Conservation (phyloP, 2,329 filamentous ascomycete genomes). For the Penicillium sp. region DNA sequence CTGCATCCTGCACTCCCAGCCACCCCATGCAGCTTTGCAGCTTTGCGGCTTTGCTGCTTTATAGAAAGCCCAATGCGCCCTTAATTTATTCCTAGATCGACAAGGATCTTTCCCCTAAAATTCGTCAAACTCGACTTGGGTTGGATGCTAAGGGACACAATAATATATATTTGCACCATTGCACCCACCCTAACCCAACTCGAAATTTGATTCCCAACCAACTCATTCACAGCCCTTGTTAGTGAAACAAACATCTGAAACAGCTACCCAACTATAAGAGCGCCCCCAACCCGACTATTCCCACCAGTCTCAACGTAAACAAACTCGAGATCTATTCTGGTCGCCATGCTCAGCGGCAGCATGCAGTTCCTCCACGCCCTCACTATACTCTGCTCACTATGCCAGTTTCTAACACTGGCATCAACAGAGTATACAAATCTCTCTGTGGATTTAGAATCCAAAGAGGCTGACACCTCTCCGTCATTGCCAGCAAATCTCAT, state of each 20-base stretch:
- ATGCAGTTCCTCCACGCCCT: neutral
- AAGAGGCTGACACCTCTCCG: neutral
- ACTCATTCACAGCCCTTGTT: neutral
- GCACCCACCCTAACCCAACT: neutral
- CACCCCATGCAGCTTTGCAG: neutral
- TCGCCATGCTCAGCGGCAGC: neutral
- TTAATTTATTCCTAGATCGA: neutral
- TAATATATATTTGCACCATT: neutral
- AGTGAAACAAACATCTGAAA: neutral
- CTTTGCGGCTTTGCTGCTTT: neutral
- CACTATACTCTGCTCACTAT: neutral
- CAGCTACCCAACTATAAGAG: neutral
- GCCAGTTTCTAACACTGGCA: neutral
- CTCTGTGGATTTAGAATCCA: neutral
- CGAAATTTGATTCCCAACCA: neutral
- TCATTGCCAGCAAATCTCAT: conserved; percentile 4
- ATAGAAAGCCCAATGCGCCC: neutral
- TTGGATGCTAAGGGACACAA: neutral
- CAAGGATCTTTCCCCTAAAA: neutral
- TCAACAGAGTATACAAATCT: neutral
- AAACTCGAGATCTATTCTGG: no score
- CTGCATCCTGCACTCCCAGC: neutral
- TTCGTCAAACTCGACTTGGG: neutral
- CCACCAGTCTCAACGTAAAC: neutral
- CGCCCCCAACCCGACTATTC: neutral